Evolutionary conservation across 2,329 filamentous ascomycete genomes (phyloP).

Genomic region (Ceratocystis alfenasii): DNA sequence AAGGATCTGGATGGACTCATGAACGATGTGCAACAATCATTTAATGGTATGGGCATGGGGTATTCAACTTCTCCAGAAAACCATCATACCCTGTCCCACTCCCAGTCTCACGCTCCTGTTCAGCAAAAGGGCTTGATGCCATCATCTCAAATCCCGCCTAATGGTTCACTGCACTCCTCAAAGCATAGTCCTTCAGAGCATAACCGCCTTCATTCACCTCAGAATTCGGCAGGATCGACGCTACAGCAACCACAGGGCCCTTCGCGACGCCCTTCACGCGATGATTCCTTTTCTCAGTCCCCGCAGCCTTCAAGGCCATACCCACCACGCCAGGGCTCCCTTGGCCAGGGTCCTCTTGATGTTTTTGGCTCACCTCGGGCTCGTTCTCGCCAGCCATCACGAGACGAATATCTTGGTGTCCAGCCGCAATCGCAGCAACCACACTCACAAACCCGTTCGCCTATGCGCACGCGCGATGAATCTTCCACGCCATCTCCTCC

Average conservation of each 20-base stretch:
- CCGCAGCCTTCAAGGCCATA: background rate
- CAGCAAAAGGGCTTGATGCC: constrained; percentile 6
- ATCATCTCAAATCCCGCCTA: background rate
- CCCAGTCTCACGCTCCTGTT: background rate
- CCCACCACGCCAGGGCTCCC: constrained; percentile 12
- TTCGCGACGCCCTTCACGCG: background rate
- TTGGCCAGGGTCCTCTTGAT: constrained; percentile 11
- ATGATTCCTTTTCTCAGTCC: background rate
- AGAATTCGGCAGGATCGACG: background rate
- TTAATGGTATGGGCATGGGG: constrained; percentile 18
- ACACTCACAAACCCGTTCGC: background rate
- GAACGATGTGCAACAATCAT: constrained; percentile 19
- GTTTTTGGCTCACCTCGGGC: constrained; percentile 11
- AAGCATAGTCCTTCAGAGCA: background rate
- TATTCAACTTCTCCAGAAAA: background rate
- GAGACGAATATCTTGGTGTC: constrained; percentile 10
- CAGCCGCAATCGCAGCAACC: background rate
- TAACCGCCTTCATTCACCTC: background rate
- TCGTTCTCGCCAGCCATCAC: constrained; percentile 12
- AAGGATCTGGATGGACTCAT: constrained; percentile 15
- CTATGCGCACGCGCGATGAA: constrained; percentile 7
- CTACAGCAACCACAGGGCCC: constrained; percentile 8
- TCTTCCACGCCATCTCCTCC: constrained; percentile 20
- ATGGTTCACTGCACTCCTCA: background rate
- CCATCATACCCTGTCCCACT: background rate